Base-by-base conservation (phyloP, 139 green algal genomes). In the Ettlia oleoabundans region DNA sequence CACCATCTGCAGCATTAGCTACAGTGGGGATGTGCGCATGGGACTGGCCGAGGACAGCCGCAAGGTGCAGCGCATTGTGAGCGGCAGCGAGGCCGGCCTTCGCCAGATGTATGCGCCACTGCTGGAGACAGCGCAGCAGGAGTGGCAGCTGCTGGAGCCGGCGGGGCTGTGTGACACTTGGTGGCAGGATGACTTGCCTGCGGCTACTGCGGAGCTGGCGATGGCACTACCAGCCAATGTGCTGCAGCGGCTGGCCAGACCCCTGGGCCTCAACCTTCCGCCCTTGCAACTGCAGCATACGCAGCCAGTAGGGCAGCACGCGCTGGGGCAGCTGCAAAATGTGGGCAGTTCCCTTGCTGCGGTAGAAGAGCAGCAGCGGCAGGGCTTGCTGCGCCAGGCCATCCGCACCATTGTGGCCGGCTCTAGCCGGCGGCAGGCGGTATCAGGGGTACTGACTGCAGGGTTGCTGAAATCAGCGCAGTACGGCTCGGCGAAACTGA, bases 21-120 rank as follows among this genome's bases (percentile, higher is more conserved):
- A 98, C 84, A 69, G 76, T 19, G 95, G 95, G 1, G 95, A 98
- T 81, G 78, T 98, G 22, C 89, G 78, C 47, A 92, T 96, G 91
- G 84, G 86, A 26, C 66, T 96, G 42, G 92, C 95, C 8, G 95
- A 98, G 86, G 95, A 98, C 87, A 87, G 80, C 26, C 63, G 61
- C 40, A 98, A 98, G 87, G 90, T 96, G 61, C 82, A 90, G 26
- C 86, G 91, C 75, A 96, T 96, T 38, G 89, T 92, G 61, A 55
- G 21, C 42, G 77, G 84, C 40, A 86, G 70, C 70, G 28, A 82
- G 43, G 63, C 32, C n/a, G 51, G 61, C n/a, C 71, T 86, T 67
- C 9, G 61, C 32, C 5, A 58, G 55, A 32, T 86, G 30, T 86
- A 82, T 51, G 26, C 61, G 26, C n/a, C 51, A 2, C 51, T 53